These are phyloP conservation scores for Euphorbia celastroides DNA, from an alignment of 441 rosid genomes.

Conservation along the genomic window DNA sequence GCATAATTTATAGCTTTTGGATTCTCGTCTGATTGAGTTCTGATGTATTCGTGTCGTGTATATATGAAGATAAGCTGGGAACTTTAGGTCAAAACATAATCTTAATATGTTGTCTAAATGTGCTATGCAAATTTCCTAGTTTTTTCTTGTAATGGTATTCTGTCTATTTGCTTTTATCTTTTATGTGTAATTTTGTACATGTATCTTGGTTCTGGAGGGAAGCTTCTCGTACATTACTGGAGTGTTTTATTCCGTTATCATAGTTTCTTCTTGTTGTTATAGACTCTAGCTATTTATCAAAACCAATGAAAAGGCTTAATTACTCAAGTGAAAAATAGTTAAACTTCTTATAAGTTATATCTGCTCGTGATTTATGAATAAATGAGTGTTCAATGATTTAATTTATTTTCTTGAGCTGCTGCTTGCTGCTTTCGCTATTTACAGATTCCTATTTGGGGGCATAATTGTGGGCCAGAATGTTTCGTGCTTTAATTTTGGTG, in stretches of 20 bases:
- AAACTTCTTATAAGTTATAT: background rate
- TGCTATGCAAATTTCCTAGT: background rate
- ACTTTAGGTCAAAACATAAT: background rate
- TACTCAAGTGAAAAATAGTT: background rate
- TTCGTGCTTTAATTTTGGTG: background rate
- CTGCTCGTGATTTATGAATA: constrained; percentile 1
- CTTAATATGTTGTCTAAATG: constrained; percentile 1
- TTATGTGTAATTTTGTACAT: background rate
- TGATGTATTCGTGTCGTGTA: background rate
- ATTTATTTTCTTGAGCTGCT: background rate
- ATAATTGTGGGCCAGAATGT: background rate
- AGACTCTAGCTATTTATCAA: background rate
- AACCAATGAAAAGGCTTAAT: background rate
- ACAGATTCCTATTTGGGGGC: background rate
- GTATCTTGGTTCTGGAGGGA: background rate
- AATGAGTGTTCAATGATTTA: background rate
- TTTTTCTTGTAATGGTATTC: background rate
- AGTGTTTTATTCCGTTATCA: background rate
- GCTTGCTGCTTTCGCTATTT: background rate
- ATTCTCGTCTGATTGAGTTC: background rate
- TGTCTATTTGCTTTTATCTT: background rate
- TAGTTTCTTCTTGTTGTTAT: background rate
- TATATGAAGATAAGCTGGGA: background rate
- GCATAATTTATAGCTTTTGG: background rate
- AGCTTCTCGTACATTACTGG: background rate